Evolutionary conservation across 805 yeast species (phyloP).

Genomic region (Metschnikowia matae): DNA sequence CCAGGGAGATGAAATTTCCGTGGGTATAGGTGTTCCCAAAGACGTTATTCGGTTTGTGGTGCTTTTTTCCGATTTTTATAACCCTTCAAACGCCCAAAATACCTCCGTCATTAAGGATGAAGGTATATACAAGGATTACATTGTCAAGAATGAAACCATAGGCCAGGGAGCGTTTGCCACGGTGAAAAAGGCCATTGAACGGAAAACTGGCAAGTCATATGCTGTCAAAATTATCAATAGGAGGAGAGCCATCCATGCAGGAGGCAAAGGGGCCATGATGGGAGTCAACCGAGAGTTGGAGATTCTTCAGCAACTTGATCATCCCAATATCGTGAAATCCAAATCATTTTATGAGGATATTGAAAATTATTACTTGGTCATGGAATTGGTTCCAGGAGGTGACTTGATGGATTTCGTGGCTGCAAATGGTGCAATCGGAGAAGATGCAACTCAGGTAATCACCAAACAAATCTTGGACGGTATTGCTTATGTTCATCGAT

Average conservation of each 20-base stretch:
- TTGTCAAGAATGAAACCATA: slow-evolving; percentile 76
- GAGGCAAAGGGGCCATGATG: slow-evolving; percentile 51
- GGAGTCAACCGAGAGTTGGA: slow-evolving; percentile 86
- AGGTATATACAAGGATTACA: slow-evolving; percentile 68
- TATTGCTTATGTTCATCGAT: slow-evolving; percentile 77
- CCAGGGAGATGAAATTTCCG: slow-evolving; percentile 91
- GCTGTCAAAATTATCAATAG: slow-evolving; percentile 91
- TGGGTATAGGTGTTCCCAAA: slow-evolving; percentile 77
- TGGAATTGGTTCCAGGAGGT: slow-evolving; percentile 96
- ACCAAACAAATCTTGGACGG: slow-evolving; percentile 81
- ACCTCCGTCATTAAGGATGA: slow-evolving; percentile 36
- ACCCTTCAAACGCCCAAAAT: slow-evolving; percentile 27
- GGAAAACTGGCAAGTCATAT: slow-evolving; percentile 76
- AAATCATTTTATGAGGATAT: slow-evolving; percentile 83
- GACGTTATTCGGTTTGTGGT: slow-evolving; percentile 59
- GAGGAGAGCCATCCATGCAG: slow-evolving; percentile 66
- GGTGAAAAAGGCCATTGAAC: slow-evolving; percentile 84
- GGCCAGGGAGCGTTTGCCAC: slow-evolving; percentile 99
- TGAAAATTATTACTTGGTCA: slow-evolving; percentile 77
- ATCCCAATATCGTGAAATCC: slow-evolving; percentile 78
- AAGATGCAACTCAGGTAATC: slow-evolving; percentile 83
- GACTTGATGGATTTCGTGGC: slow-evolving; percentile 97
- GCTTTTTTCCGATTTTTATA: slow-evolving; percentile 42
- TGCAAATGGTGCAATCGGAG: slow-evolving; percentile 87
- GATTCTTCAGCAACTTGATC: slow-evolving; percentile 71